phyloP scores from a whole-genome alignment of 352 stramenopile genomes.

The Aphanomyces euteiches region DNA sequence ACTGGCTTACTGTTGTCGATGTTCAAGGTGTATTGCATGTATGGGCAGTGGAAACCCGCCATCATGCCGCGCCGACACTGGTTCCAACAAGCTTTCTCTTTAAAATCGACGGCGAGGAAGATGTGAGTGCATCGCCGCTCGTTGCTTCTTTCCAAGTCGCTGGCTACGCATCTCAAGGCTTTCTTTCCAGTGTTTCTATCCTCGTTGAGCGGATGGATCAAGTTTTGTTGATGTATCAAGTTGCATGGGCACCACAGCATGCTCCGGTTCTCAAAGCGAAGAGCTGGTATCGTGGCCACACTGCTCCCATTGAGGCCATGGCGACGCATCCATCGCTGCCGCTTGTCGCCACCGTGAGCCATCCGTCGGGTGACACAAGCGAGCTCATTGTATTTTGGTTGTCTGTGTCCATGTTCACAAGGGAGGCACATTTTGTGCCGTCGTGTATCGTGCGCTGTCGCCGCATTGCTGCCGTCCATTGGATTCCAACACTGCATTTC shows the following conservation, averaged over 20 bases:
- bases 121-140: conserved; percentile 36
- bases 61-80: conserved; percentile 35
- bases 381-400: conserved; percentile 83
- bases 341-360: conserved; percentile 64
- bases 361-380: conserved; percentile 25
- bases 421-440: conserved; percentile 68
- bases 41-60: conserved; percentile 54
- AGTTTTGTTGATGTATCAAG: conserved; percentile 72
- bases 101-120: conserved; percentile 66
- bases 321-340: conserved; percentile 71
- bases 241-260: conserved; percentile 41
- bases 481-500: conserved; percentile 76
- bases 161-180: conserved; percentile 73
- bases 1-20: conserved; percentile 72
- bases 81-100: conserved; percentile 62
- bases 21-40: conserved; percentile 57
- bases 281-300: conserved; percentile 71
- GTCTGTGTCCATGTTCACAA: conserved; percentile 78
- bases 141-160: conserved; percentile 68
- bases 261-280: conserved; percentile 63
- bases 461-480: conserved; percentile 61
- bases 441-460: conserved; percentile 64
- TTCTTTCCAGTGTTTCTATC: conserved; percentile 70
- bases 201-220: conserved; percentile 68
- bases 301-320: conserved; percentile 63